These are phyloP conservation scores for Drechslerella coelobrocha DNA, from an alignment of 2,329 filamentous ascomycete genomes.

Conservation along the genomic window DNA sequence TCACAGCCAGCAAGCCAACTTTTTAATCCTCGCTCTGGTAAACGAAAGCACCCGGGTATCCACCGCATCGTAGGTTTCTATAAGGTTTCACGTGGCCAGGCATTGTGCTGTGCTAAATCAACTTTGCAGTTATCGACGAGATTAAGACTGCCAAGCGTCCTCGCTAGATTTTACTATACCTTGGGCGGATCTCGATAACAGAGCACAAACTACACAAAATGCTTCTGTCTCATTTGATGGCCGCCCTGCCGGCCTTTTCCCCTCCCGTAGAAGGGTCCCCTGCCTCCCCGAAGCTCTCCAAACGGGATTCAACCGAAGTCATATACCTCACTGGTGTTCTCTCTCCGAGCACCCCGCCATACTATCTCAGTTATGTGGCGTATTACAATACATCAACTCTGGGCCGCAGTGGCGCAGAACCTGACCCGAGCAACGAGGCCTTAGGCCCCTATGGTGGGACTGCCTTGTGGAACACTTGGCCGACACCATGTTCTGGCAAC, in stretches of 20 bases:
- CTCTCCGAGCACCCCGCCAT: constrained; percentile 1
- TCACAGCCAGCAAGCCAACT: too few relatives aligned
- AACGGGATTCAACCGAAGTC: constrained; percentile 41
- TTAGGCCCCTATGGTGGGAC: constrained; percentile 24
- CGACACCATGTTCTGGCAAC: constrained; percentile 32
- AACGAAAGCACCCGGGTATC: too few relatives aligned
- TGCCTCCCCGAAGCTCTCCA: constrained; percentile 5
- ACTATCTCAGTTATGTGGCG: constrained; percentile 24
- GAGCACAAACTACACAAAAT: constrained; percentile 10
- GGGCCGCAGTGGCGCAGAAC: constrained; percentile 2
- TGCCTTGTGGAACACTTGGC: constrained; percentile 20
- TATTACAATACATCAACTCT: constrained; percentile 27
- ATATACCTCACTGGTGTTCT: constrained; percentile 26
- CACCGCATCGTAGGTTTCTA: too few relatives aligned
- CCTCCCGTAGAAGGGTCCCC: neutral
- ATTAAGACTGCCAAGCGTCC: neutral
- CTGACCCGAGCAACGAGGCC: constrained; percentile 17
- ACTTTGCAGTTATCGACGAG: too few relatives aligned
- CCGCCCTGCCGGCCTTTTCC: constrained; percentile 14
- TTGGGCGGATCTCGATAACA: too few relatives aligned
- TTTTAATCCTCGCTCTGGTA: too few relatives aligned
- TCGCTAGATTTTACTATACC: neutral
- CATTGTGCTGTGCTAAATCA: too few relatives aligned
- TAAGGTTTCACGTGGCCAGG: too few relatives aligned
- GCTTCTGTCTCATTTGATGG: constrained; percentile 16